Base-by-base conservation (phyloP, 352 stramenopile species). In the Phytophthora macrochlamydospora region DNA sequence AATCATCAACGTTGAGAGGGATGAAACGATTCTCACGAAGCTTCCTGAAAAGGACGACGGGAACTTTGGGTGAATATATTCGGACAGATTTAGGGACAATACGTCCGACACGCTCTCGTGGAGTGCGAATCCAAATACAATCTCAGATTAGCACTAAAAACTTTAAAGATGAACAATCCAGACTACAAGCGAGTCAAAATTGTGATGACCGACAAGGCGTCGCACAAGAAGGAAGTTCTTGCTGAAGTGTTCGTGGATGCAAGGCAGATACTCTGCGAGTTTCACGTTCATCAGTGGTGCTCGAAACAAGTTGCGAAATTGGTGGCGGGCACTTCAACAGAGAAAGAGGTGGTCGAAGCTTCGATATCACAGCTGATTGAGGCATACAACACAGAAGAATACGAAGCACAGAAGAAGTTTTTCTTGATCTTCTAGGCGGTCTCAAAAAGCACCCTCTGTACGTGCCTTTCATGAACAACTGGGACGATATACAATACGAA, bases 31-130 rank as follows among this genome's bases (percentile, higher is more conserved):
- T 1, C 31, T 67, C 2, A 35, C 50, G n/a, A 45, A 67, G n/a
- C 53, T 67, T n/a, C 31, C 38, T 9, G 37, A 62, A 3, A 37
- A 7, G 1, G n/a, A 11, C 4, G 2, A 11, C 4, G 57, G 57
- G 0, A 64, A 67, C 11, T 45, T n/a, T 1, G 35, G 43, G 0
- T 44, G 59, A 2, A 32, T 62, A 11, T 46, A 61, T 3, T 44
- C 57, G 3, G 60, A 61, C 30, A 67, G 51, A 35, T 55, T 48
- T 53, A 62, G 44, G 46, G 53, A n/a, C 45, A 64, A 9, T 64
- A 59, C 24, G 54, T 64, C 0, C 44, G 61, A 11, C 51, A 65
- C 30, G 56, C 56, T 3, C 33, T 66, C 1, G 56, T 71, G 4
- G 7, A 33, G 33, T 57, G 30, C 1, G 62, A 64, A 8, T 45